Base-by-base conservation (phyloP, 306 rosid species). In the Geum urbanum region DNA sequence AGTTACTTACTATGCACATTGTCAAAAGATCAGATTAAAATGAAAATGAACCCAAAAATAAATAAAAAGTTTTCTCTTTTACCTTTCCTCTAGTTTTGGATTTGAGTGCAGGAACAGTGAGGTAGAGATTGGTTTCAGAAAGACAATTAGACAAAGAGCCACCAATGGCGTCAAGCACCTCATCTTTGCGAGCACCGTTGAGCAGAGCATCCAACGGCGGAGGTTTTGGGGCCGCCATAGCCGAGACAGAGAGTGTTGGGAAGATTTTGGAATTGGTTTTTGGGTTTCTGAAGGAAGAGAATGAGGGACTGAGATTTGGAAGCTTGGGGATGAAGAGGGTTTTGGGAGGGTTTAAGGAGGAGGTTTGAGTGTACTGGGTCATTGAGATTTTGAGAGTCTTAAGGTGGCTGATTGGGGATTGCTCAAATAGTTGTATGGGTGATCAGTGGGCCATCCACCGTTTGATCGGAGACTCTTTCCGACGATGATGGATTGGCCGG, bases 21-120 rank as follows among this genome's bases (percentile, higher is more conserved):
- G 49, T 66, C 27, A n/a, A 7, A 9, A 57, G 15, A 35, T 12
- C 43, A 53, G 19, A 13, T 9, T 8, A 69, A 40, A 60, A 32
- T 5, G 22, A 12, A 59, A 62, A 13, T 14, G 9, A 41, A 22
- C 27, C 59, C 16, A 12, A 32, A 50, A 71, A 11, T 1, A 32
- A 32, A 2, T 32, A n/a, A 22, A 3, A 16, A 39, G 2, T 32
- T 49, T 49, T 40, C 1, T 37, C 32, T 41, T 18, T 72, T 79
- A 94, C 97, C 88, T 94, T 94, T 80, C 98, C 98, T 50, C 95
- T 86, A 71, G 70, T 88, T 87, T 90, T 94, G 74, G 96, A 88
- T 13, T 73, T 79, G 80, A 94, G 88, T 57, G 83, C 89, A 16
- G 98, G 96, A 82, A 94, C 87, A 0, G 95, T 86, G 37, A 80